Conservation (phyloP, 805 yeast genomes). For the Candida wancherniae region DNA sequence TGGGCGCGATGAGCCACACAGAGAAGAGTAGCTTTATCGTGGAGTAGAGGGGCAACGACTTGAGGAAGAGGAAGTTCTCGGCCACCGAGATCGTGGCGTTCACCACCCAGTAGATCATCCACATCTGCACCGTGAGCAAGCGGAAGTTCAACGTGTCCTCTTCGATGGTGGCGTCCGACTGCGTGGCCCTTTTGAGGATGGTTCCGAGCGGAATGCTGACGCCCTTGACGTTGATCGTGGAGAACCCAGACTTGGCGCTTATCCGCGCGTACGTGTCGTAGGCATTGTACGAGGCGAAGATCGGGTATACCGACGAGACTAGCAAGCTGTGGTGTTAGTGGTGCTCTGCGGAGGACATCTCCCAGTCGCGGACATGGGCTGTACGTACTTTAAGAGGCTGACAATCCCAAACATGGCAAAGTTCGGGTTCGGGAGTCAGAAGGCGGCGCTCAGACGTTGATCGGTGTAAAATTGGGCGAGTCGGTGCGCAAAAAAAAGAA, state of each 20-base stretch:
- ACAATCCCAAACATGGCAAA: conserved; percentile 9
- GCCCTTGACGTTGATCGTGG: conserved; percentile 33
- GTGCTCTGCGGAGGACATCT: too few species aligned
- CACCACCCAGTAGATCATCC: conserved; percentile 62
- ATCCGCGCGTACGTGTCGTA: conserved; percentile 38
- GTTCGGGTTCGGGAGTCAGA: too few species aligned
- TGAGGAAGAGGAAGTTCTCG: conserved; percentile 41
- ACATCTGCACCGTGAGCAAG: conserved; percentile 32
- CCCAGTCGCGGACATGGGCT: too few species aligned
- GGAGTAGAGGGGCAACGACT: conserved; percentile 20
- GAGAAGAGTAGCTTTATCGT: conserved; percentile 55
- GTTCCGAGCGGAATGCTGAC: conserved; percentile 36
- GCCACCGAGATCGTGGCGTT: conserved; percentile 40
- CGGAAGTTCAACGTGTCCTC: conserved; percentile 20
- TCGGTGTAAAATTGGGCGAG: too few species aligned
- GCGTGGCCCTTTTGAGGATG: conserved; percentile 27
- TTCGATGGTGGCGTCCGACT: conserved; percentile 11
- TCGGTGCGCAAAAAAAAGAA: too few species aligned
- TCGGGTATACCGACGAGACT: conserved; percentile 51
- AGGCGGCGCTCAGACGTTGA: too few species aligned
- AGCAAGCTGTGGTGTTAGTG: too few species aligned
- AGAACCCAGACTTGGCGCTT: conserved; percentile 25
- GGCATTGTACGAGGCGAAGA: conserved; percentile 57
- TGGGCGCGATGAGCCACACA: conserved; percentile 41
- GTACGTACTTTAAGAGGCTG: conserved; percentile 5